Evolutionary conservation across 2,329 filamentous ascomycete species (phyloP).

Genomic region (Sporothrix protearum): DNA sequence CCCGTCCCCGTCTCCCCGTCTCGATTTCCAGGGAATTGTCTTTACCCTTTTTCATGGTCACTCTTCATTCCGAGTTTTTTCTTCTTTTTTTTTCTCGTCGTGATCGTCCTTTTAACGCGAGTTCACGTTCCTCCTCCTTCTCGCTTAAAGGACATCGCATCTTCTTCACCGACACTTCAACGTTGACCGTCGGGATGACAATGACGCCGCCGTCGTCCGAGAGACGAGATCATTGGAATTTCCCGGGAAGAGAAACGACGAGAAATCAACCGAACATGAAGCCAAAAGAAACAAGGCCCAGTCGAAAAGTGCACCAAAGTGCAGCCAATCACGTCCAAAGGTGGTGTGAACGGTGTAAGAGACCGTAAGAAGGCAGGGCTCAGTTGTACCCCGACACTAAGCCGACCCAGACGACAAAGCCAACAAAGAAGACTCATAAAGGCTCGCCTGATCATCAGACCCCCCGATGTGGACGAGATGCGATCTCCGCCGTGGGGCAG

Average conservation of each 20-base stretch:
- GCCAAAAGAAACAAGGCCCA: background rate
- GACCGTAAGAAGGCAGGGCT: background rate
- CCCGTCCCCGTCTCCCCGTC: background rate
- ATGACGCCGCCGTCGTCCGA: background rate
- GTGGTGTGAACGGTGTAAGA: constrained; percentile 3
- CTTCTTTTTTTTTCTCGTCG: background rate
- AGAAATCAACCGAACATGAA: background rate
- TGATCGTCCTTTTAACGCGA: background rate
- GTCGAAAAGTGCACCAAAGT: background rate
- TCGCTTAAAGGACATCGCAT: background rate
- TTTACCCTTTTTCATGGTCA: background rate
- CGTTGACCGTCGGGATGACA: background rate
- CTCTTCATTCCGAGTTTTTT: background rate
- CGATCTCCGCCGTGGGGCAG: background rate
- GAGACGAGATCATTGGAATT: background rate
- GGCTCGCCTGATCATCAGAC: constrained; percentile 9
- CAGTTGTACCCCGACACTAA: background rate
- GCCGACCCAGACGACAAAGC: no score
- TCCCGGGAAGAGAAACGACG: background rate
- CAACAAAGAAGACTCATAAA: background rate
- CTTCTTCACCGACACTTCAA: constrained; percentile 7
- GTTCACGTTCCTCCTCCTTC: background rate
- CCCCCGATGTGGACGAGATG: background rate
- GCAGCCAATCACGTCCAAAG: background rate
- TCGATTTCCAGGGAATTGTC: background rate